Percentiles rank a stretch among this genome's conserved stretches.
These are phyloP conservation scores for Vitellaria paradoxa DNA, from an alignment of 179 eudicot genomes.

Conservation along the genomic window DNA sequence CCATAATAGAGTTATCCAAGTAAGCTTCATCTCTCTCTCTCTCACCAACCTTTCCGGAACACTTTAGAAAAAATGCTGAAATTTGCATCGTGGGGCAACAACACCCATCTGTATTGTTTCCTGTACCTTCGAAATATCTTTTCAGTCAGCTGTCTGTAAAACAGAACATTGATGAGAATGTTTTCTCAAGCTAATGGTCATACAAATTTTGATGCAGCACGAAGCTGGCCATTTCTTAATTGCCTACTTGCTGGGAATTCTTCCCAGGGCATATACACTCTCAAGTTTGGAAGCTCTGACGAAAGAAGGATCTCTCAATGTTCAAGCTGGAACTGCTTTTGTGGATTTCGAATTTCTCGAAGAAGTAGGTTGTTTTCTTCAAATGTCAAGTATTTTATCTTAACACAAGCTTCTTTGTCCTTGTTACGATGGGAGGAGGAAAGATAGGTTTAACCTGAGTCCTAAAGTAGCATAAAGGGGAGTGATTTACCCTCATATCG, in stretches of 20 bases:
- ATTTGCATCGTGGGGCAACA: too few relatives aligned
- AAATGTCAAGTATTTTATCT: not conserved
- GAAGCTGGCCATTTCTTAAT: slow-evolving; percentile 97
- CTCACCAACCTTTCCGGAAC: not conserved
- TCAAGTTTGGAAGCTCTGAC: slow-evolving; percentile 83
- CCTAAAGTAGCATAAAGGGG: too few relatives aligned
- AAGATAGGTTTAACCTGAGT: too few relatives aligned
- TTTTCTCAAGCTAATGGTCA: slow-evolving; percentile 9
- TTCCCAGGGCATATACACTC: slow-evolving; percentile 82
- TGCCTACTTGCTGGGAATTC: slow-evolving; percentile 86
- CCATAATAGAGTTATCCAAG: slow-evolving; percentile 88
- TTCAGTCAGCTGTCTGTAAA: not conserved
- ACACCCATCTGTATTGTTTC: not conserved
- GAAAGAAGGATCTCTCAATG: slow-evolving; percentile 94
- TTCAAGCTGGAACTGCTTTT: slow-evolving; percentile 95
- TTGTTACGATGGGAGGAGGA: not conserved
- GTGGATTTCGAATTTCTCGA: slow-evolving; percentile 86
- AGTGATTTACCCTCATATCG: too few relatives aligned
- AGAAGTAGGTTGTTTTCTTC: slow-evolving; percentile 49
- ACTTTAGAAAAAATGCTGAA: not conserved
- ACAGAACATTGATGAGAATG: not conserved
- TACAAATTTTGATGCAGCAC: slow-evolving; percentile 47
- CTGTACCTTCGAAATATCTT: not conserved
- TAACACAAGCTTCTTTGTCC: not conserved
- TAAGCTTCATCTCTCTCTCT: slow-evolving; percentile 26